These are phyloP conservation scores for Backusella tuberculispora DNA, from an alignment of 192 early-diverging fungal species.

Conservation along the genomic window DNA sequence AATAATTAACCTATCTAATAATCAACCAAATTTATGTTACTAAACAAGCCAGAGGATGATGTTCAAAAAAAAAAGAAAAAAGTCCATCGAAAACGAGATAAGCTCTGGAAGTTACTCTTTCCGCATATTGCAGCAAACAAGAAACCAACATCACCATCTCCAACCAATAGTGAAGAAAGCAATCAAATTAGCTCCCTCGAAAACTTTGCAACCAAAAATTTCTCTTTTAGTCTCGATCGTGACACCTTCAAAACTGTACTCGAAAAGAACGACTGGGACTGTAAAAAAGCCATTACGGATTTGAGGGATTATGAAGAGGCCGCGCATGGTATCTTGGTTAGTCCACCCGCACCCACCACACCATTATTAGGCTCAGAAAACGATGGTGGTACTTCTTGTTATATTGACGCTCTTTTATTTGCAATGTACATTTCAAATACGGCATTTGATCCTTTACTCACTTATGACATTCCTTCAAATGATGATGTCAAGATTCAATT, in stretches of 20 bases:
- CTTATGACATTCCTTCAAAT: conserved; percentile 37
- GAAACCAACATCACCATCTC: background rate
- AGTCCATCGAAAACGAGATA: conserved; percentile 1
- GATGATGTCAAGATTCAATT: conserved; percentile 42
- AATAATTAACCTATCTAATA: background rate
- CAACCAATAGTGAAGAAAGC: background rate
- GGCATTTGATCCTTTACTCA: conserved; percentile 57
- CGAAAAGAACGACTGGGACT: conserved; percentile 41
- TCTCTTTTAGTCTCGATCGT: conserved; percentile 7
- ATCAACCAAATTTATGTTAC: background rate
- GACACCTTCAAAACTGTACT: conserved; percentile 26
- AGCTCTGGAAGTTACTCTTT: conserved; percentile 14
- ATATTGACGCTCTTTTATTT: conserved; percentile 67
- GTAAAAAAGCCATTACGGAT: conserved; percentile 25
- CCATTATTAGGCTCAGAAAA: conserved; percentile 60
- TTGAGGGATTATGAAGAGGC: conserved; percentile 40
- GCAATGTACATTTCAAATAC: conserved; percentile 67
- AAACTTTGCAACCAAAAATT: conserved; percentile 1
- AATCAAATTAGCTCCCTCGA: conserved; percentile 1
- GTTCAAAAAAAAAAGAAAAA: conserved; percentile 20
- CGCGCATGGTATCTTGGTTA: conserved; percentile 37
- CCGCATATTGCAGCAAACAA: conserved; percentile 14
- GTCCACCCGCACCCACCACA: background rate
- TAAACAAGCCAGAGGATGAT: background rate
- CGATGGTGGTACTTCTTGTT: conserved; percentile 64